Conservation (phyloP, 2,329 filamentous ascomycete species). For the Penicillium polonicum region DNA sequence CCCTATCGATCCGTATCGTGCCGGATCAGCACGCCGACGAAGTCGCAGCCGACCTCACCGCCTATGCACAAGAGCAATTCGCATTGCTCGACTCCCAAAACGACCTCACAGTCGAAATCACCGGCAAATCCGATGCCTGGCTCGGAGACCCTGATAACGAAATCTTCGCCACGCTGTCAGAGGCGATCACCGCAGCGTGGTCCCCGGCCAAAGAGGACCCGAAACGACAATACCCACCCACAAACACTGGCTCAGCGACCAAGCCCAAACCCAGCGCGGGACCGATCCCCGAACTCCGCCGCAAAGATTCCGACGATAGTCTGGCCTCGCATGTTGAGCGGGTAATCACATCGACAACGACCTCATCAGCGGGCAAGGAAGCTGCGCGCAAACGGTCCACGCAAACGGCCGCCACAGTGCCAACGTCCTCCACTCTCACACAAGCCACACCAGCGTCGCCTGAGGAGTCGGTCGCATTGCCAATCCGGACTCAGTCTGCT, state of each 20-base stretch:
- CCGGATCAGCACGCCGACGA: conserved; percentile 84
- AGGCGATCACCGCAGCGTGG: conserved; percentile 84
- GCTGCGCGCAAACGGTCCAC: conserved; percentile 29
- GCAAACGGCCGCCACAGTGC: conserved; percentile 27
- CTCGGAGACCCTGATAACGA: conserved; percentile 86
- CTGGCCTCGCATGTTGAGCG: conserved; percentile 42
- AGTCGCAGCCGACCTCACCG: conserved; percentile 66
- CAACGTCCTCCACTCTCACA: conserved; percentile 44
- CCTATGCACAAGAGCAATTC: conserved; percentile 71
- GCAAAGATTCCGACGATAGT: conserved; percentile 40
- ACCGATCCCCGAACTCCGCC: conserved; percentile 26
- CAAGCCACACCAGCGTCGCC: conserved; percentile 21
- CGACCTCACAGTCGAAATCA: conserved; percentile 74
- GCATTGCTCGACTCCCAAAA: conserved; percentile 75
- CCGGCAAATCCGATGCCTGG: conserved; percentile 95
- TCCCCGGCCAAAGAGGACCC: conserved; percentile 43
- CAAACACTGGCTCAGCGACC: conserved; percentile 12
- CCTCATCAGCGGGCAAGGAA: conserved; percentile 32
- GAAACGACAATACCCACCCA: conserved; percentile 36
- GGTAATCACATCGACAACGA: conserved; percentile 41
- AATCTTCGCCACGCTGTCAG: conserved; percentile 84
- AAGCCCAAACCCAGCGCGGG: conserved; percentile 14
- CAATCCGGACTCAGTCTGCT: conserved; percentile 13
- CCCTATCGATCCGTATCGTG: conserved; percentile 86
- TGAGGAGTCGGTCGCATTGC: conserved; percentile 12